These are phyloP conservation scores for Luffa aegyptiaca DNA, from an alignment of 306 rosid species.

Conservation along the genomic window DNA sequence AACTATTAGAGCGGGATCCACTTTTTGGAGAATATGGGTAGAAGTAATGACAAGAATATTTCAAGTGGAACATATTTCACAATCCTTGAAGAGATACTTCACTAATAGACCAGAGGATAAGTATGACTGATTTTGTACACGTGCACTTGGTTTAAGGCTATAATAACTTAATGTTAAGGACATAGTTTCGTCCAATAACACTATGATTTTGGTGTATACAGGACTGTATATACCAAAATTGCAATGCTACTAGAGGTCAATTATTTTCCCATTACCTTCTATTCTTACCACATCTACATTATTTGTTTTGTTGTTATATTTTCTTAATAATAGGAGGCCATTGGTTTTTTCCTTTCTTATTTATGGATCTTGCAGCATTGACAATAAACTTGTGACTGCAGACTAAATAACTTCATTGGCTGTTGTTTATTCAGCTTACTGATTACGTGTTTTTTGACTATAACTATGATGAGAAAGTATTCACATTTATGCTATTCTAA, in stretches of 20 bases:
- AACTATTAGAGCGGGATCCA: neutral
- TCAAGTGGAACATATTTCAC: neutral
- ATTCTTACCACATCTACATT: neutral
- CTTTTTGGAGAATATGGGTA: neutral
- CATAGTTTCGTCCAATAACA: no score
- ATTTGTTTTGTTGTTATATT: neutral
- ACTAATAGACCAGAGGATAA: neutral
- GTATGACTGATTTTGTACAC: neutral
- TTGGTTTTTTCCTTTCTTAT: neutral
- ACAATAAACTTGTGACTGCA: neutral
- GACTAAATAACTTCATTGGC: neutral
- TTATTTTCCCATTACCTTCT: neutral
- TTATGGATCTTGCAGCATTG: neutral
- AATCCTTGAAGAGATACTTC: neutral
- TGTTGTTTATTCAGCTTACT: neutral
- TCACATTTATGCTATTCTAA: neutral
- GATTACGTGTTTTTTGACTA: neutral
- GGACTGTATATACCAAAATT: no score
- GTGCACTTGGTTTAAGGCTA: neutral
- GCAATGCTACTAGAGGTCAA: neutral
- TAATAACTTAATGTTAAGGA: neutral
- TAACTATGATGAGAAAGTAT: neutral
- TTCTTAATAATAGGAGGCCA: neutral
- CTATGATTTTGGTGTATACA: no score
- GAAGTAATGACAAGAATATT: neutral